Conservation (phyloP, 352 stramenopile genomes). For the Phytophthora kernoviae region DNA sequence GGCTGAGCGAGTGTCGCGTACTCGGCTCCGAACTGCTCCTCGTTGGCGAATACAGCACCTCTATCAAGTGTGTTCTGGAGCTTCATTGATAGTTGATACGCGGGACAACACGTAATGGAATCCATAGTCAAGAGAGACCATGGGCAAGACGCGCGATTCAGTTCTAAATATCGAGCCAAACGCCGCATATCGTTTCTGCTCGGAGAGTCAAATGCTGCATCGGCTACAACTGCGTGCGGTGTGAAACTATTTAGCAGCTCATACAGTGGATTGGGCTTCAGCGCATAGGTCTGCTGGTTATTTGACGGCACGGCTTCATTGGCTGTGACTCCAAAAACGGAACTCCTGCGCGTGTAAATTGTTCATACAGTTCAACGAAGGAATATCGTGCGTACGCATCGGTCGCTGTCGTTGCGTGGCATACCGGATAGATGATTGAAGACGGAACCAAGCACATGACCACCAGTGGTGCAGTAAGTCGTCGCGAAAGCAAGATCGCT, state of each 20-base stretch:
- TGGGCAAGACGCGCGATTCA: constrained; percentile 37
- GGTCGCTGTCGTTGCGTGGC: constrained; percentile 54
- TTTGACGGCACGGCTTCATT: constrained; percentile 12
- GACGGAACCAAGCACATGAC: constrained; percentile 50
- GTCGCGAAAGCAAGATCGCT: constrained; percentile 49
- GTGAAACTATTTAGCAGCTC: constrained; percentile 45
- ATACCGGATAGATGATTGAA: constrained; percentile 56
- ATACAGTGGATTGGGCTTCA: constrained; percentile 36
- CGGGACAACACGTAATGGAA: constrained; percentile 52
- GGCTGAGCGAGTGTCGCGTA: constrained; percentile 32
- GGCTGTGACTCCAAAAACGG: constrained; percentile 54
- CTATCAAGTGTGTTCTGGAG: constrained; percentile 43
- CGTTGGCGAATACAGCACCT: constrained; percentile 35
- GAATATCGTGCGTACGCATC: constrained; percentile 68
- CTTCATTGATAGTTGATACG: constrained; percentile 45
- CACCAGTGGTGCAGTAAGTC: constrained; percentile 48
- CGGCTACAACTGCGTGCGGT: constrained; percentile 48
- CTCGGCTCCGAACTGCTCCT: constrained; percentile 46
- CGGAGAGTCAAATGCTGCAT: constrained; percentile 39
- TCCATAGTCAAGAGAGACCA: constrained; percentile 71
- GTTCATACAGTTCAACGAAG: constrained; percentile 49
- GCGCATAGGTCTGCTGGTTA: constrained; percentile 1
- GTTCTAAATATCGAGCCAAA: constrained; percentile 37
- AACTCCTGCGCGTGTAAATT: constrained; percentile 43
- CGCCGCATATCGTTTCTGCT: constrained; percentile 40